Percentiles rank a stretch among this genome's conserved stretches.
phyloP scores from a whole-genome alignment of 257 asterid genomes.

The Solanum phureja region DNA sequence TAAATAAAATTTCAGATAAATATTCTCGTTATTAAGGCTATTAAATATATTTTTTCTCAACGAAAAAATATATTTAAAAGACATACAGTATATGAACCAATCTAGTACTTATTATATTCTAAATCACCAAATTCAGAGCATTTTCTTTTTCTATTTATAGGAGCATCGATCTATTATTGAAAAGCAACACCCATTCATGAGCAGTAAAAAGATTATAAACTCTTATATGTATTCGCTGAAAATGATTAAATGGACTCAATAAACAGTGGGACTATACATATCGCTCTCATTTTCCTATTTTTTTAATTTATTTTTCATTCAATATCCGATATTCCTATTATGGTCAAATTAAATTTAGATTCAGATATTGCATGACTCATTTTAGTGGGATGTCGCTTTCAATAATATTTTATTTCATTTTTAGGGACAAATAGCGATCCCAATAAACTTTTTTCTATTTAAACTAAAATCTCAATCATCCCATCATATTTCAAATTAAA shows the following conservation, averaged over 20 bases:
- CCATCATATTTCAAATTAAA: no score
- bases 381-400: accelerated
- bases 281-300: no score
- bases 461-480: neutral
- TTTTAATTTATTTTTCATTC: no score
- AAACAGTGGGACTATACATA: neutral
- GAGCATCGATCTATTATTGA: neutral
- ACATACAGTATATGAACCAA: neutral
- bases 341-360: neutral
- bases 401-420: no score
- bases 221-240: neutral
- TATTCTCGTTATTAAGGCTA: neutral
- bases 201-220: neutral
- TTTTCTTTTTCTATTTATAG: neutral
- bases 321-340: no score
- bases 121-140: neutral
- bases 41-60: neutral
- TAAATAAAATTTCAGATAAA: neutral
- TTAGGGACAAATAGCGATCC: neutral
- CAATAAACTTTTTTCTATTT: no score
- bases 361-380: neutral
- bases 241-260: neutral
- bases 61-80: neutral
- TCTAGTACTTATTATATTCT: neutral
- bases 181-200: neutral